These are phyloP conservation scores for Claviceps cyperi DNA, from an alignment of 2,329 filamentous ascomycete species.

Conservation along the genomic window DNA sequence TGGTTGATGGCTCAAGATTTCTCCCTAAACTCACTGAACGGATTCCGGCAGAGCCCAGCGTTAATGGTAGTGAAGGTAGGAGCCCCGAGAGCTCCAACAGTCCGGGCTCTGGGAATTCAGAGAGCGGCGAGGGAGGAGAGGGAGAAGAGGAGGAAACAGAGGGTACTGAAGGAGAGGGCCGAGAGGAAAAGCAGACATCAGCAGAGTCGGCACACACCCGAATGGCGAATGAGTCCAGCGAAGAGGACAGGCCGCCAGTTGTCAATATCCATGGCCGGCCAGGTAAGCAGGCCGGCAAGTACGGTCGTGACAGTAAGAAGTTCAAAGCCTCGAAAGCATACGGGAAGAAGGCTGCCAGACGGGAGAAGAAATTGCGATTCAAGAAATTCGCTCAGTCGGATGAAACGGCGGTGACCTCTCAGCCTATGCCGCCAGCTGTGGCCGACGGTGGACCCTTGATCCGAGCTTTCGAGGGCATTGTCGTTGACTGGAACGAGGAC, in stretches of 20 bases:
- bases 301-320: conserved; percentile 28
- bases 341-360: conserved; percentile 34
- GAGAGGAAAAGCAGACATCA: conserved; percentile 27
- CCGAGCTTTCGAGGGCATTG: conserved; percentile 66
- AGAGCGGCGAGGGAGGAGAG: conserved; percentile 36
- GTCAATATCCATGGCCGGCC: conserved; percentile 9
- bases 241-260: conserved; percentile 29
- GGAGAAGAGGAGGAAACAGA: conserved; percentile 20
- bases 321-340: conserved; percentile 30
- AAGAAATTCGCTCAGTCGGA: conserved; percentile 24
- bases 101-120: conserved; percentile 33
- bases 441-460: conserved; percentile 49
- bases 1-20: conserved; percentile 41
- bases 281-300: conserved; percentile 12
- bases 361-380: conserved; percentile 26
- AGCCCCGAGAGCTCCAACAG: conserved; percentile 34
- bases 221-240: conserved; percentile 45
- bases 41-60: conserved; percentile 23
- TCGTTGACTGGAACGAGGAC: conserved; percentile 70
- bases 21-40: conserved; percentile 40
- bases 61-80: conserved; percentile 33
- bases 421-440: conserved; percentile 23
- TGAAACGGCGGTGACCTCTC: conserved; percentile 16
- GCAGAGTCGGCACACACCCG: conserved; percentile 27
- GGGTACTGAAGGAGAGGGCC: conserved; percentile 28